Evolutionary conservation across 1,284 basidiomycete genomes (phyloP).

Genomic region (Boletellus sp.): DNA sequence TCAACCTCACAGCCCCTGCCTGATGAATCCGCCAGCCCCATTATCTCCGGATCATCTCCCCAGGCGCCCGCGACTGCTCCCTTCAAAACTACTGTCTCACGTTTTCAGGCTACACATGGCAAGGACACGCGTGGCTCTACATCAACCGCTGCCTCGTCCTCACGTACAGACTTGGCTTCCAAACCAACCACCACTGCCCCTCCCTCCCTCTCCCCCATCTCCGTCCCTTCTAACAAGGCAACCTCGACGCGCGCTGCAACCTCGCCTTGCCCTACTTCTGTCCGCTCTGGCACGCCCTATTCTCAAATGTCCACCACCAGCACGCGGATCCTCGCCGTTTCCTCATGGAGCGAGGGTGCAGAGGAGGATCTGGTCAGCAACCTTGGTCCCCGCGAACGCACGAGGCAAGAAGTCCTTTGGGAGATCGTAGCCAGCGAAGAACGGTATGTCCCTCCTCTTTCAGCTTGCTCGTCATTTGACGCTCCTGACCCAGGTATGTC

Average conservation of each 20-base stretch:
- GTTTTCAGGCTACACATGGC: conserved; percentile 67
- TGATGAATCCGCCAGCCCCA: conserved; percentile 36
- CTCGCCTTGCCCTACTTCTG: conserved; percentile 63
- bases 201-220: conserved; percentile 41
- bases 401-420: conserved; percentile 94
- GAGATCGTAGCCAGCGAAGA: conserved; percentile 98
- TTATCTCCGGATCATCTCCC: conserved; percentile 38
- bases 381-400: conserved; percentile 88
- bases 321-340: conserved; percentile 71
- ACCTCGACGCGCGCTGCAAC: conserved; percentile 56
- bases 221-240: conserved; percentile 37
- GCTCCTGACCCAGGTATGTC: conserved; percentile 68
- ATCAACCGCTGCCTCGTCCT: conserved; percentile 55
- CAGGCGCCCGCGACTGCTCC: conserved; percentile 34
- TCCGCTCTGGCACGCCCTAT: conserved; percentile 76
- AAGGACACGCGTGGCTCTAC: conserved; percentile 66
- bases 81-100: conserved; percentile 63
- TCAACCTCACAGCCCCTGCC: conserved; percentile 35
- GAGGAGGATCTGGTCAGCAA: conserved; percentile 94
- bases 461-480: conserved; percentile 21
- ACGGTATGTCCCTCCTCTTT: conserved; percentile 51
- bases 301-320: conserved; percentile 67
- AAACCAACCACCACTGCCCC: conserved; percentile 38
- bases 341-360: conserved; percentile 94
- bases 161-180: conserved; percentile 46